phyloP scores from a whole-genome alignment of 768 basidiomycete species.

The Dictyophora rubrovolvata region DNA sequence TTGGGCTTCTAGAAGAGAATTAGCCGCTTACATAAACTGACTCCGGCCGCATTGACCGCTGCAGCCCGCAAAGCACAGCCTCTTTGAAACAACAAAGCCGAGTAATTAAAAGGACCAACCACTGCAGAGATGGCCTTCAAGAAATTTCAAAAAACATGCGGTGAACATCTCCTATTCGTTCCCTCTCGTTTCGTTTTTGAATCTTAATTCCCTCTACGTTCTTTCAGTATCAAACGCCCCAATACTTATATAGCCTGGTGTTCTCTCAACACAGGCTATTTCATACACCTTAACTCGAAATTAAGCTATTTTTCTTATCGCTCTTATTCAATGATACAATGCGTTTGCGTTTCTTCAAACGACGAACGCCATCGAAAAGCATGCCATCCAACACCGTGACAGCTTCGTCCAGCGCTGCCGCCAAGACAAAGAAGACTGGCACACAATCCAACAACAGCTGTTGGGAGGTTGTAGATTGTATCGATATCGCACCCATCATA shows the following conservation, averaged over 20 bases:
- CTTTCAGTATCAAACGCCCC: no score
- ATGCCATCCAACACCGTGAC: neutral
- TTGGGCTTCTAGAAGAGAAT: slow-evolving; percentile 12
- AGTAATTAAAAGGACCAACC: no score
- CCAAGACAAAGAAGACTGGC: no score
- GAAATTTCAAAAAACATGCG: neutral
- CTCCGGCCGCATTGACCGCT: no score
- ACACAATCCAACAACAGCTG: neutral
- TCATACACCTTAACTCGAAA: no score
- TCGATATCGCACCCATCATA: slow-evolving; percentile 20
- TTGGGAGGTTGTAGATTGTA: neutral
- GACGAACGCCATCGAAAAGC: neutral
- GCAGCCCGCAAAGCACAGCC: no score
- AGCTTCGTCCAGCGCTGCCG: no score
- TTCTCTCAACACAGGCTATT: no score
- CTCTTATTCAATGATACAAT: neutral
- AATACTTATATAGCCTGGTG: no score
- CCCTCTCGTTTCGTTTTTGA: neutral
- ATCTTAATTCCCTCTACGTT: no score
- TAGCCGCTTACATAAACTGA: neutral
- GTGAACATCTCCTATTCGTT: neutral
- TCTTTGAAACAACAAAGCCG: no score
- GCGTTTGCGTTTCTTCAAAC: neutral
- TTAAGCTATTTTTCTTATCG: neutral
- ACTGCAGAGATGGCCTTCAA: no score